Percentiles rank a stretch among this genome's conserved stretches.
phyloP scores from a whole-genome alignment of 2,329 filamentous ascomycete species.

The Stagonosporopsis tanaceti region DNA sequence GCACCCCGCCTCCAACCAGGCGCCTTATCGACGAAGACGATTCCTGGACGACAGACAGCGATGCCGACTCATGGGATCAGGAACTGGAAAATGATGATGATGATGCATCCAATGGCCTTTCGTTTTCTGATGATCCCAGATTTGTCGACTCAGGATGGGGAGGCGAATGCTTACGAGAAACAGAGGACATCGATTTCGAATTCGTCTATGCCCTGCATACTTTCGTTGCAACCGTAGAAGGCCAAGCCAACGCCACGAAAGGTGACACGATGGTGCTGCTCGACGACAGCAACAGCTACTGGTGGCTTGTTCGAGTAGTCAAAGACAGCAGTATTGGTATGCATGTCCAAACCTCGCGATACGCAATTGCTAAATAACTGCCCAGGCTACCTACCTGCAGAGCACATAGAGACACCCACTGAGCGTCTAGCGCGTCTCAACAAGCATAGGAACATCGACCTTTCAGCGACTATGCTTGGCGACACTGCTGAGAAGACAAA shows the following conservation, averaged over 20 bases:
- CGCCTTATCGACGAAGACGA: constrained; percentile 26
- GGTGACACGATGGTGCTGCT: constrained; percentile 98
- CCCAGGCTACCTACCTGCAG: constrained; percentile 92
- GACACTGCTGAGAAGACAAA: constrained; percentile 81
- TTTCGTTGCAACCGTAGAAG: constrained; percentile 96
- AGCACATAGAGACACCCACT: constrained; percentile 97
- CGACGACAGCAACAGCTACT: constrained; percentile 99
- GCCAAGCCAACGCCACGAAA: constrained; percentile 97
- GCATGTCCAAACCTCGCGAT: constrained; percentile 25
- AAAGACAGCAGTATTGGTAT: constrained; percentile 94
- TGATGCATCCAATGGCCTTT: constrained; percentile 70
- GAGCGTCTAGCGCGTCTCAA: constrained; percentile 92
- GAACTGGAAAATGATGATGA: constrained; percentile 47
- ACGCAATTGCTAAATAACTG: constrained; percentile 6
- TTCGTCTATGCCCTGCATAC: constrained; percentile 98
- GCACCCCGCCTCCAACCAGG: constrained; percentile 19
- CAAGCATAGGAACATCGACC: constrained; percentile 96
- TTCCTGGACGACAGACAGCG: constrained; percentile 50
- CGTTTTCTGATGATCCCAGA: constrained; percentile 64
- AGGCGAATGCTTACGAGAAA: constrained; percentile 84
- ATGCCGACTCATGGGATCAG: constrained; percentile 48
- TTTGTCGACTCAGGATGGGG: constrained; percentile 78
- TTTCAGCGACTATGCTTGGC: constrained; percentile 75
- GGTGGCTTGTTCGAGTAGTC: constrained; percentile 97
- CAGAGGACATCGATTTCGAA: constrained; percentile 99